phyloP scores from a whole-genome alignment of 192 early-diverging fungal genomes.

The Rhizophagus sp. region DNA sequence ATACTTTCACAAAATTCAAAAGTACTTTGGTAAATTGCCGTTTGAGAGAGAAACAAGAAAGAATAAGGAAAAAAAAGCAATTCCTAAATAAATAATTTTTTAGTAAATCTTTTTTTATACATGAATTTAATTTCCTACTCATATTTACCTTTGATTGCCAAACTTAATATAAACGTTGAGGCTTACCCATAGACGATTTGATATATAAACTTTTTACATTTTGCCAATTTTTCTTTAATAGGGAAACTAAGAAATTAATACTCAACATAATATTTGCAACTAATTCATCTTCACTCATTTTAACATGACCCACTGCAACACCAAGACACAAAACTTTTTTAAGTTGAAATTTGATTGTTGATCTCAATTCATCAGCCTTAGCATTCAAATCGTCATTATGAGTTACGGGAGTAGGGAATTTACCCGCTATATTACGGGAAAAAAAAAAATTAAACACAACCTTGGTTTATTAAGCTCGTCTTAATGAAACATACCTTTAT shows the following conservation, averaged over 20 bases:
- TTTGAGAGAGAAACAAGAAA: constrained; percentile 8
- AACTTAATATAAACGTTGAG: constrained; percentile 81
- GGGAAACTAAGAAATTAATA: constrained; percentile 97
- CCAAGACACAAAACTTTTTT: constrained; percentile 99
- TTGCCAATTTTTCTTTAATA: constrained; percentile 99
- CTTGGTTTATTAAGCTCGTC: not conserved
- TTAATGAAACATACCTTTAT: constrained; percentile 64
- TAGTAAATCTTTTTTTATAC: not conserved
- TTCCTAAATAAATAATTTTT: not conserved
- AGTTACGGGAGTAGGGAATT: constrained; percentile 96
- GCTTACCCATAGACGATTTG: constrained; percentile 97
- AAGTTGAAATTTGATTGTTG: constrained; percentile 99
- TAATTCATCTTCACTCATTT: constrained; percentile 94
- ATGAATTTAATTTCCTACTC: not conserved
- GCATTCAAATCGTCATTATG: constrained; percentile 84
- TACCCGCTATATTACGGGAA: constrained; percentile 60
- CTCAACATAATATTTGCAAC: constrained; percentile 96
- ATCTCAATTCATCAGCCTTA: constrained; percentile 91
- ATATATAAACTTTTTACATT: constrained; percentile 98
- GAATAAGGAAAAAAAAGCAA: not conserved
- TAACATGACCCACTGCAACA: constrained; percentile 93
- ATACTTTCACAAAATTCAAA: not conserved
- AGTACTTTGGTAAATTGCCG: constrained; percentile 21
- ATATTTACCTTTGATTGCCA: not conserved
- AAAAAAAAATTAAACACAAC: not conserved